Conservation (phyloP, 2,329 filamentous ascomycete genomes). For the Fusarium marasasianum region DNA sequence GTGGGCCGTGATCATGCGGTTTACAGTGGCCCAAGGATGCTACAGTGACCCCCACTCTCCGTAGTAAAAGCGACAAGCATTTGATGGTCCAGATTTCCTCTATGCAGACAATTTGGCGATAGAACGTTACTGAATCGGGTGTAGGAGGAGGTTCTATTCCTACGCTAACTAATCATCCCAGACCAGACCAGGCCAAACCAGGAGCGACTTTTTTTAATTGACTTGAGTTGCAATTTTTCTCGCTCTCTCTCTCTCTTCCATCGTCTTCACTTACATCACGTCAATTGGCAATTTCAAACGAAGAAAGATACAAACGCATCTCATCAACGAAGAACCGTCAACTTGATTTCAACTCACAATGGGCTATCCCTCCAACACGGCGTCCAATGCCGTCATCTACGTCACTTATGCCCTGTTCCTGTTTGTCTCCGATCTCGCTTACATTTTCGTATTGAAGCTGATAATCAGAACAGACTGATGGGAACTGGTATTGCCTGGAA, state of each 20-base stretch:
- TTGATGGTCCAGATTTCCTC: conserved; percentile 9
- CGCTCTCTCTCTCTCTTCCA: background rate
- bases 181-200: background rate
- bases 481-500: conserved; percentile 69
- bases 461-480: conserved; percentile 59
- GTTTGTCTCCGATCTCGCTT: conserved; percentile 56
- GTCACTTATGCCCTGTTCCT: conserved; percentile 80
- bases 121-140: conserved; percentile 23
- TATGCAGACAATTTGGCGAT: conserved; percentile 22
- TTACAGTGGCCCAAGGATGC: conserved; percentile 1
- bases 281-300: background rate
- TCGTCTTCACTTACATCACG: background rate
- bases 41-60: conserved; percentile 24
- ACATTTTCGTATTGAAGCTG: conserved; percentile 18
- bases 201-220: conserved; percentile 22
- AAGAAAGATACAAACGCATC: background rate
- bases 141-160: background rate
- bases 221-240: conserved; percentile 1
- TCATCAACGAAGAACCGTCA: background rate
- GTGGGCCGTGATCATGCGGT: conserved; percentile 14
- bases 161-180: conserved; percentile 14
- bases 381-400: conserved; percentile 86
- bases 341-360: conserved; percentile 54
- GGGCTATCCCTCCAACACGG: conserved; percentile 78
- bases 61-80: conserved; percentile 12